Evolutionary conservation across 176 grass and related monocot species (phyloP).

Genomic region (Poa pratensis): DNA sequence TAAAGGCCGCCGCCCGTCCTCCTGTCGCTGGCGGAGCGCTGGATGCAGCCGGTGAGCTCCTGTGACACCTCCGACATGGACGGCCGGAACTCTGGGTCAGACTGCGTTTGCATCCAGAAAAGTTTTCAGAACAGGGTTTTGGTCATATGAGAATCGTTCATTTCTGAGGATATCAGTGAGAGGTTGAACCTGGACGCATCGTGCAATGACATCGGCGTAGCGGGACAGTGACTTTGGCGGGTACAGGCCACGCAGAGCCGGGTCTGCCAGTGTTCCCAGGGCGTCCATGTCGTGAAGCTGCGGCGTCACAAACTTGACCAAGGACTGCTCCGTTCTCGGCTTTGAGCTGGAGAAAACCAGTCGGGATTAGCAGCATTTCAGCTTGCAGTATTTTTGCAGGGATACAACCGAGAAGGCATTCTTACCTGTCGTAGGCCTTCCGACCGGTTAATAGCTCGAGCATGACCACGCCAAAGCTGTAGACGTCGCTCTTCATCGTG

Average conservation of each 20-base stretch:
- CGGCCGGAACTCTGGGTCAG: constrained; percentile 73
- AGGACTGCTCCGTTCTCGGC: constrained; percentile 60
- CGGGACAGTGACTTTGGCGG: constrained; percentile 77
- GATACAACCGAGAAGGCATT: background rate
- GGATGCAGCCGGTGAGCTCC: constrained; percentile 60
- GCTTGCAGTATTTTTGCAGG: background rate
- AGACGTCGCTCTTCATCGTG: constrained; percentile 81
- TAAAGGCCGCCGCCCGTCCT: constrained; percentile 40
- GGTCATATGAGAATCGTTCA: background rate
- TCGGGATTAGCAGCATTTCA: background rate
- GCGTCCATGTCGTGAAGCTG: constrained; percentile 73
- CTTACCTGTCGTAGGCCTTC: constrained; percentile 79
- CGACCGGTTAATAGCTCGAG: constrained; percentile 88
- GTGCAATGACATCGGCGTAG: constrained; percentile 70
- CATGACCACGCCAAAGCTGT: constrained; percentile 83
- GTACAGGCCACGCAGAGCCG: constrained; percentile 79
- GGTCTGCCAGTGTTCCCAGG: constrained; percentile 69
- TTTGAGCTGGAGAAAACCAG: constrained; percentile 55
- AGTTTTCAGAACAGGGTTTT: constrained; percentile 3
- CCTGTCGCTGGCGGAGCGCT: constrained; percentile 58
- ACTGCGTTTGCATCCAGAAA: constrained; percentile 47
- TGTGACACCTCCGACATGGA: constrained; percentile 86
- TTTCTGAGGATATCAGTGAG: constrained; percentile 25
- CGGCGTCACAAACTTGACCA: constrained; percentile 72
- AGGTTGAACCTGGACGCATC: constrained; percentile 74